phyloP scores from a whole-genome alignment of 192 early-diverging fungal species.

The Podila verticillata region DNA sequence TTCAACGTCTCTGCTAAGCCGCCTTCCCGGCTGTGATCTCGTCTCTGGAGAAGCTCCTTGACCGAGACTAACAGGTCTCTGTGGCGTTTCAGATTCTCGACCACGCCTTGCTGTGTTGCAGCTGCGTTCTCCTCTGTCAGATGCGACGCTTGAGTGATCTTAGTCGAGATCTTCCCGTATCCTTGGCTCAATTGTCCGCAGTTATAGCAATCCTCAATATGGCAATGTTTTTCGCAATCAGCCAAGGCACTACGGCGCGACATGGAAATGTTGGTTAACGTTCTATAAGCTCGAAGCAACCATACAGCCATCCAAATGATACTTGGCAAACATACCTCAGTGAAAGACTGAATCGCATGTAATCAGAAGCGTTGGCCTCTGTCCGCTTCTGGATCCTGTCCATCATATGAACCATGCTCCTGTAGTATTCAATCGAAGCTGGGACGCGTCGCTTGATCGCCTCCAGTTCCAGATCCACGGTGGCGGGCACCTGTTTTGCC shows the following conservation, averaged over 20 bases:
- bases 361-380: slow-evolving; percentile 71
- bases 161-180: slow-evolving; percentile 56
- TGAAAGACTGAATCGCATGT: slow-evolving; percentile 63
- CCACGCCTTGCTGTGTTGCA: slow-evolving; percentile 56
- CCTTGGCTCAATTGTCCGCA: slow-evolving; percentile 64
- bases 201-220: slow-evolving; percentile 63
- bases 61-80: slow-evolving; percentile 72
- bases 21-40: slow-evolving; percentile 56
- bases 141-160: slow-evolving; percentile 53
- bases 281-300: too few species aligned
- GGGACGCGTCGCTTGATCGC: slow-evolving; percentile 56
- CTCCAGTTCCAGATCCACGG: slow-evolving; percentile 63
- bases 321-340: slow-evolving; percentile 57
- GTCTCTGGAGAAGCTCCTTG: slow-evolving; percentile 65
- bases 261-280: too few species aligned
- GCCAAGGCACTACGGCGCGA: slow-evolving; percentile 55
- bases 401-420: slow-evolving; percentile 66
- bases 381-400: slow-evolving; percentile 69
- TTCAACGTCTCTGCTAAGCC: slow-evolving; percentile 58
- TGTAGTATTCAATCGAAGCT: slow-evolving; percentile 66
- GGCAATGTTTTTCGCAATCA: slow-evolving; percentile 64
- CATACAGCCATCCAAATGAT: slow-evolving; percentile 6
- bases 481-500: slow-evolving; percentile 56
- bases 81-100: slow-evolving; percentile 71
- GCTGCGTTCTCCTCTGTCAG: slow-evolving; percentile 55